Base-by-base conservation (phyloP, 2,329 filamentous ascomycete genomes). In the Aureobasidium sp. region DNA sequence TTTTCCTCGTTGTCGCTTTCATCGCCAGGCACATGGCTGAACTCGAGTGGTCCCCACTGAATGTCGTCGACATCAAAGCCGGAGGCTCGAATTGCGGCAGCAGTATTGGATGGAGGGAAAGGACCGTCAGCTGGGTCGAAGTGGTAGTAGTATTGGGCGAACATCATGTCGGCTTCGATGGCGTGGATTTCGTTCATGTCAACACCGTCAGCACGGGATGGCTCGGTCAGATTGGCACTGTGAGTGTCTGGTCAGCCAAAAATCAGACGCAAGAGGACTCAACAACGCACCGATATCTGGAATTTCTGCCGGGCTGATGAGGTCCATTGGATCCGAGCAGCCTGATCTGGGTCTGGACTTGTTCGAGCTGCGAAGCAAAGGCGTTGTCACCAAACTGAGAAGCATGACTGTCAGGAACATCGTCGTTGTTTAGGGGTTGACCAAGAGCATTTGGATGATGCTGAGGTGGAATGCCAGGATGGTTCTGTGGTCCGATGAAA, bases 61-160 rank as follows among this genome's bases (percentile, higher is more conserved):
- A 11, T 13, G 47, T 34, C n/a, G 2, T 34, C 27, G 30, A 2
- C 3, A 0, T n/a, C 14, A 16, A 16, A 34, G 16, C 14, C 45
- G 30, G 45, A n/a, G 36, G 45, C 45, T 44, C 25, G 41, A 3
- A 49, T 34, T 1, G 49, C 49, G 11, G 32, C 36, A 42, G 36
- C 25, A 42, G 25, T 42, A 16, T 42, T 30, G 37, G 50, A 42
- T n/a, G 50, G 10, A 30, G 50, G 50, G 36, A 54, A 54, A 21
- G 50, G 27, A 42, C 37, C 50, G 25, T 42, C 50, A 11, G 32
- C 37, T 32, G 36, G 50, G 29, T 41, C 36, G 27, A 27, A 34
- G 41, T 57, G 36, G 53, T 44, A 27, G 53, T 57, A 57, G 53
- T 57, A 57, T 21, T 36, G 16, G 41, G 53, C 53, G 16, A 57